Evolutionary conservation across 2,329 filamentous ascomycete species (phyloP), one percentile per base, ranked within the genome.

Genomic region (Penicillium janthinellum): DNA sequence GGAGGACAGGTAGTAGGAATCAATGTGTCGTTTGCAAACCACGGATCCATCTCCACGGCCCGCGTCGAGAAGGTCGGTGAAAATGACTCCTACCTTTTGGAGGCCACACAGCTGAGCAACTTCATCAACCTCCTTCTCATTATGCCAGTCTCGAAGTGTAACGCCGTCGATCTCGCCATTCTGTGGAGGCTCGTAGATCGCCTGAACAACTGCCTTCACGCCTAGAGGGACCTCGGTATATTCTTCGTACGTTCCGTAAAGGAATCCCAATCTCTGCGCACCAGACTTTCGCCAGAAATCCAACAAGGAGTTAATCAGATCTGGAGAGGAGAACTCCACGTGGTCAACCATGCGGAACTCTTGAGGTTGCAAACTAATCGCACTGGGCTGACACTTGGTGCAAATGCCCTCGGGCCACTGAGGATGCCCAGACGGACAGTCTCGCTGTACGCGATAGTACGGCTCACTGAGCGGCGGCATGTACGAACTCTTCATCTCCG

Each of bases 301-400:
- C 65, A 99, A 87, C 58, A 98, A 87, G n/a, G 86, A 87, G 73
- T 99, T 91, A 69, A 98, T 91, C 37, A 98, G 86, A 56, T 87
- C 84, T 3, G 92, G 88, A 1, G 90, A 89, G 1, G 94, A 88
- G 73, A 99, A 98, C 76, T 99, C 96, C 64, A 99, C 95, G 75
- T 99, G 95, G 71, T 99, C 95, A 3, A 99, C 93, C 91, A 95
- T 97, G 54, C 95, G 91, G 75, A 94, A 99, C 20, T 89, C 84
- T 76, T 99, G 95, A 5, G 92, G 92, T 73, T 98, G 93, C 55
- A 99, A 81, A 11, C 92, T 96, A 72, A 99, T 99, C 57, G 95
- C 94, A 65, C 94, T 96, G 7, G 95, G 95, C 73, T 99, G 96
- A 70, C 95, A 99, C 75, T 98, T 99, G 59, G 91, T 96, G 80